phyloP scores from a whole-genome alignment of 768 basidiomycete genomes.

The Suillus plorans region DNA sequence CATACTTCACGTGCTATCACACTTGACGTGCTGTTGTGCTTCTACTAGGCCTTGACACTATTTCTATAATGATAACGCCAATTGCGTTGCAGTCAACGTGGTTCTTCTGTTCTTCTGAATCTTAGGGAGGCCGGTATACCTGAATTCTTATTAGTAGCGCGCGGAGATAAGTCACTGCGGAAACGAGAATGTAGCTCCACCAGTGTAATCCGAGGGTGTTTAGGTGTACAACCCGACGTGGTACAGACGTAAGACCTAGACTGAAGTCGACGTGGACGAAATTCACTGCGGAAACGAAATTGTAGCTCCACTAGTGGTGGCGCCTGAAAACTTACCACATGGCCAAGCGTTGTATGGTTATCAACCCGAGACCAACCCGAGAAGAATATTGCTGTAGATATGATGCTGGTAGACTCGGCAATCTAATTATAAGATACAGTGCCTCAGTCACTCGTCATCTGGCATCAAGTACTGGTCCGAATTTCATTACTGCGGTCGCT shows the following conservation, averaged over 20 bases:
- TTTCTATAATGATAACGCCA: background rate
- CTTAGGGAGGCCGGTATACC: background rate
- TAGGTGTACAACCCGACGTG: no score
- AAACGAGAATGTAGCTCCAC: no score
- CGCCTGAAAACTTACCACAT: no score
- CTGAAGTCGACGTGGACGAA: no score
- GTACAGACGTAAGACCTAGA: no score
- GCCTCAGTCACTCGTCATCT: background rate
- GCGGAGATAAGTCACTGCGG: background rate
- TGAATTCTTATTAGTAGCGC: background rate
- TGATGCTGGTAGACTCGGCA: background rate
- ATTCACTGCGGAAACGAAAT: no score
- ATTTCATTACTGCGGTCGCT: background rate
- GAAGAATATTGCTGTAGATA: background rate
- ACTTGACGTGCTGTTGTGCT: background rate
- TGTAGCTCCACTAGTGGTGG: no score
- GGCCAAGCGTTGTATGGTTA: background rate
- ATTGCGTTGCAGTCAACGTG: background rate
- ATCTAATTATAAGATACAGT: no score
- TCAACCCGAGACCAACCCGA: background rate
- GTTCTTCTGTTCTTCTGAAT: background rate
- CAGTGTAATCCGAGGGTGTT: no score
- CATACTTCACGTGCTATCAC: background rate
- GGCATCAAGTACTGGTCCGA: background rate
- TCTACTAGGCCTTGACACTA: background rate